phyloP scores from a whole-genome alignment of 306 rosid species.

The Corylus avellana region DNA sequence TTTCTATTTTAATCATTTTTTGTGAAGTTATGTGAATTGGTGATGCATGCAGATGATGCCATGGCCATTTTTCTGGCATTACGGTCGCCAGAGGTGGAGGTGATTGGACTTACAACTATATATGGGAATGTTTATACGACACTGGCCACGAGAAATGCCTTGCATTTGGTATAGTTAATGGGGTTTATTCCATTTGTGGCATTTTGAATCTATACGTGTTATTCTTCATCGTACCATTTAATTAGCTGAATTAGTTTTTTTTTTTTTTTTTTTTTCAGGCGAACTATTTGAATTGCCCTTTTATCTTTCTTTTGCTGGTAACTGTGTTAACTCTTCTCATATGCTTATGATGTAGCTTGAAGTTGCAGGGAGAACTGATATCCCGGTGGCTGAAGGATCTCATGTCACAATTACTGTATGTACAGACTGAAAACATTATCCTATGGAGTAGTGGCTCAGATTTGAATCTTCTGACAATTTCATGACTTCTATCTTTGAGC shows the following conservation, averaged over 20 bases:
- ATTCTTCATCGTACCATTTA: conserved; percentile 3
- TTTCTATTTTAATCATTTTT: neutral
- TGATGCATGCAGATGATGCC: conserved; percentile 69
- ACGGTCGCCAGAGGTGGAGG: conserved; percentile 73
- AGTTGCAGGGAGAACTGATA: conserved; percentile 86
- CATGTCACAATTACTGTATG: conserved; percentile 77
- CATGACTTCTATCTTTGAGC: too few species aligned
- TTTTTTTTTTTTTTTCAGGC: neutral
- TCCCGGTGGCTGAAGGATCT: conserved; percentile 98
- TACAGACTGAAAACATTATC: neutral
- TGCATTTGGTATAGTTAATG: conserved; percentile 71
- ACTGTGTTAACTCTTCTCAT: neutral
- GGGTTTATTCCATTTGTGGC: neutral
- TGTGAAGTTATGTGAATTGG: neutral
- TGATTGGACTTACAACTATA: conserved; percentile 86
- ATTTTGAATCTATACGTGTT: neutral
- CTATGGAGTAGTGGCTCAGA: neutral
- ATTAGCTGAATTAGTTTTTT: neutral
- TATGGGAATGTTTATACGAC: conserved; percentile 89
- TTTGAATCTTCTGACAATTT: neutral
- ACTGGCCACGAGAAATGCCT: conserved; percentile 88
- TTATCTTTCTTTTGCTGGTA: conserved; percentile 8
- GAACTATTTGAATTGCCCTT: neutral
- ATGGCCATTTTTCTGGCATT: conserved; percentile 89
- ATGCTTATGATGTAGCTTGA: conserved; percentile 59